Base-by-base conservation (phyloP, 1,139 yeast genomes). In the Zhuliangozyma parablackwelliae region DNA sequence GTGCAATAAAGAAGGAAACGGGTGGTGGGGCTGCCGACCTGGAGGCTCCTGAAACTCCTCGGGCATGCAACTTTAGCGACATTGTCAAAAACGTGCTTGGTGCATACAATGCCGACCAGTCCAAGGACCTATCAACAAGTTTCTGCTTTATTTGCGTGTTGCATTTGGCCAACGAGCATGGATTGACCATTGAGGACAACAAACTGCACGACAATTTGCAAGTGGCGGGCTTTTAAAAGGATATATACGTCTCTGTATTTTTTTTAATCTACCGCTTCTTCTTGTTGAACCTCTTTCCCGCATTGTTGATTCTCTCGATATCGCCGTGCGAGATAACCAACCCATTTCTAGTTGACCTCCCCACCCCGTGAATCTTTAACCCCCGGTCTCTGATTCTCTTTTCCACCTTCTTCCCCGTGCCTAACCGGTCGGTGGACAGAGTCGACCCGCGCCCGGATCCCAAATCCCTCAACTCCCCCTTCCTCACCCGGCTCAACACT, bases 141-240 rank as follows among this genome's bases (percentile, higher is more conserved):
- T 85, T 86, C 58, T 86, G 88, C 53, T 89, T 88, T 53, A 86
- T 88, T 42, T 86, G 96, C 53, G 63, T 87, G 44, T 63, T 88
- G 29, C 97, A 89, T 61, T 69, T 89, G 47, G 96, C 97, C 8
- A 89, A 89, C 54, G 97, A 89, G 54, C 87, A 88, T 53, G 92
- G 92, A 0, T 65, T 89, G 32, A 59, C 68, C 3, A 76, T 92
- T n/a, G 63, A 71, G 12, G 72, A 79, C 43, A 80, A 69, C 28
- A 78, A 72, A 1, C 63, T 65, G 24, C 70, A 76, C 47, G 75
- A 73, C 33, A 92, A 88, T 54, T 63, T 88, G 38, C 56, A 51
- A 26, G 78, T 81, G 33, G 60, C 55, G n/a, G 73, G 73, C 28
- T 29, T n/a, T 10, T 11, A 3, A 10, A 29, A 10, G 7, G 20